Evolutionary conservation across 1,139 yeast genomes (phyloP).

Genomic region (Groenewaldozyma auringiensis): DNA sequence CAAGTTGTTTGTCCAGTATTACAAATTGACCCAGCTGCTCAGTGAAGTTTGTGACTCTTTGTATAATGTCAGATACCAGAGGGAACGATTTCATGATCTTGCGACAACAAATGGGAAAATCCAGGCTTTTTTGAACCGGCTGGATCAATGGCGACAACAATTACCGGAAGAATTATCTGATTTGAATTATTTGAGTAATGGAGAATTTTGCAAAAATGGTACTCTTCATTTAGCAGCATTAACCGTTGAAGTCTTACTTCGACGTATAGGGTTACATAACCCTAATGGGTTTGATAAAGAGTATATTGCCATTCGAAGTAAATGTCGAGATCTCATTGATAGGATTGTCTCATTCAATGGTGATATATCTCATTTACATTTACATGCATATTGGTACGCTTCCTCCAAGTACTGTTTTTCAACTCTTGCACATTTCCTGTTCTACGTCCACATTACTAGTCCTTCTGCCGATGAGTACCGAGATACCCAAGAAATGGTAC

Average conservation of each 20-base stretch:
- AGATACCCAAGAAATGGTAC: slow-evolving; percentile 24
- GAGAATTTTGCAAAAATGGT: slow-evolving; percentile 31
- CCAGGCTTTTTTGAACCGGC: slow-evolving; percentile 18
- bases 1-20: slow-evolving; percentile 28
- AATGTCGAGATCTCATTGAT: slow-evolving; percentile 28
- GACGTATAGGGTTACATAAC: slow-evolving; percentile 22
- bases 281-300: slow-evolving; percentile 20
- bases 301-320: slow-evolving; percentile 22
- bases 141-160: slow-evolving; percentile 25
- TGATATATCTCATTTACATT: slow-evolving; percentile 31
- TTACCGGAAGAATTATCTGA: slow-evolving; percentile 27
- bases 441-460: slow-evolving; percentile 29
- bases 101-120: slow-evolving; percentile 17
- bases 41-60: slow-evolving; percentile 25
- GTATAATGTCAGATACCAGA: slow-evolving; percentile 22
- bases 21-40: slow-evolving; percentile 26
- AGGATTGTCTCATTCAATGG: slow-evolving; percentile 28
- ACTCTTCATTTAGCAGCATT: slow-evolving; percentile 29
- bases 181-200: slow-evolving; percentile 21
- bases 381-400: slow-evolving; percentile 34
- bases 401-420: slow-evolving; percentile 29
- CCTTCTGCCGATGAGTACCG: slow-evolving; percentile 26
- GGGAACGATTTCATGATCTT: slow-evolving; percentile 18
- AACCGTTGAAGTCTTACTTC: slow-evolving; percentile 29
- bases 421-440: slow-evolving; percentile 30